These are phyloP conservation scores for Marasmius fiardii DNA, from an alignment of 1,284 basidiomycete genomes.

Conservation along the genomic window DNA sequence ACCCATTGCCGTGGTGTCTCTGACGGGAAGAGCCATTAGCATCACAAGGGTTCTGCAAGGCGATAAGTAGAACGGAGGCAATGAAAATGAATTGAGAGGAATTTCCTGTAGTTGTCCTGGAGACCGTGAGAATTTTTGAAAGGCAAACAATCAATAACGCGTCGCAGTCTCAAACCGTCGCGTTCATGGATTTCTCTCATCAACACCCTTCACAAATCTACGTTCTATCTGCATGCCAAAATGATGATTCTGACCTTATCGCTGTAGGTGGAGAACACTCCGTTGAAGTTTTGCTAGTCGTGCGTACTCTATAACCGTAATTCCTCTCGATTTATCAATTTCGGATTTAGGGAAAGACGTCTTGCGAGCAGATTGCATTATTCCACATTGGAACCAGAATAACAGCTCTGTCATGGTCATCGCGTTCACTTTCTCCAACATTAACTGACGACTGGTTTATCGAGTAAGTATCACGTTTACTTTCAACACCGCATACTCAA, in stretches of 20 bases:
- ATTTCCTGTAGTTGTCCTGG: no score
- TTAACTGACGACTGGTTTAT: slow-evolving; percentile 62
- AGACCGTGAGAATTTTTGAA: no score
- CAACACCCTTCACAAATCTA: slow-evolving; percentile 56
- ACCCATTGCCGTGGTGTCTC: no score
- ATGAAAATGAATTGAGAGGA: no score
- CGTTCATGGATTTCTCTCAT: slow-evolving; percentile 53
- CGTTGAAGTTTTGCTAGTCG: slow-evolving; percentile 64
- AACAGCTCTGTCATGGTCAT: slow-evolving; percentile 77
- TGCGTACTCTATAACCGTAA: slow-evolving; percentile 30
- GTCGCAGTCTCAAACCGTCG: no score
- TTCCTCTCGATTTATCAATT: slow-evolving; percentile 11
- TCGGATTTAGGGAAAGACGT: slow-evolving; percentile 32
- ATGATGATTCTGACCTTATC: slow-evolving; percentile 61
- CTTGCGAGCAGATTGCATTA: slow-evolving; percentile 52
- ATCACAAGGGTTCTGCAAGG: no score
- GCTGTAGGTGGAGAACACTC: slow-evolving; percentile 71
- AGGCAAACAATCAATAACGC: no score
- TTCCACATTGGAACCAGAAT: slow-evolving; percentile 71
- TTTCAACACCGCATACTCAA: not conserved
- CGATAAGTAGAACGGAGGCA: no score
- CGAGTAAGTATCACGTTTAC: slow-evolving; percentile 47
- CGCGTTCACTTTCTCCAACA: slow-evolving; percentile 61
- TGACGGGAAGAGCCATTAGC: no score
- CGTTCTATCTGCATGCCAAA: slow-evolving; percentile 57